Conservation (phyloP, 2,329 filamentous ascomycete species). For the Aspergillus sp. region DNA sequence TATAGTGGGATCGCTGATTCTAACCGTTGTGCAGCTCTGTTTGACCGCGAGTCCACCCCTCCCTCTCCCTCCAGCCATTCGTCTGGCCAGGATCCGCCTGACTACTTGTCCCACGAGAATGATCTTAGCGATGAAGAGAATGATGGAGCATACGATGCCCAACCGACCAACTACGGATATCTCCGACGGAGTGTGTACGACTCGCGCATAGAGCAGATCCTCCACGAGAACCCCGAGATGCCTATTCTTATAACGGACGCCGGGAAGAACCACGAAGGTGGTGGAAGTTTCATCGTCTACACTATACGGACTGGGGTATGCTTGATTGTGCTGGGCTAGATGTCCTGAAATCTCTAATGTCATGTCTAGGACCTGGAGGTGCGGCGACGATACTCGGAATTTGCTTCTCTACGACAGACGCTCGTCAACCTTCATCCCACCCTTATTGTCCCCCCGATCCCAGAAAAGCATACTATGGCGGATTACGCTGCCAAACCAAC, state of each 20-base stretch:
- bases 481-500: constrained; percentile 98
- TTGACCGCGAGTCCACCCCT: constrained; percentile 54
- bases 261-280: constrained; percentile 87
- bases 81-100: constrained; percentile 57
- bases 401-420: constrained; percentile 80
- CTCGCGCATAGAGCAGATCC: constrained; percentile 92
- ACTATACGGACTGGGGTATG: constrained; percentile 88
- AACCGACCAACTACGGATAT: constrained; percentile 44
- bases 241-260: constrained; percentile 89
- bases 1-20: background rate
- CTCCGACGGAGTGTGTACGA: constrained; percentile 73
- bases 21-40: constrained; percentile 36
- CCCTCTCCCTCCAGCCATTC: constrained; percentile 67
- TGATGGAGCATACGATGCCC: constrained; percentile 41
- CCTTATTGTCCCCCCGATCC: constrained; percentile 89
- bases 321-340: background rate
- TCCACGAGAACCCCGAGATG: constrained; percentile 87
- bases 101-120: constrained; percentile 45
- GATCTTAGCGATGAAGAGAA: constrained; percentile 55
- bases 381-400: constrained; percentile 90
- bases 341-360: background rate
- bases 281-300: constrained; percentile 91
- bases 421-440: constrained; percentile 89
- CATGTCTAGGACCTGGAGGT: constrained; percentile 76
- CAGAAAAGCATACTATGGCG: constrained; percentile 97